Evolutionary conservation across 2,329 filamentous ascomycete genomes (phyloP).

Genomic region (Chaetothyriales sp.): DNA sequence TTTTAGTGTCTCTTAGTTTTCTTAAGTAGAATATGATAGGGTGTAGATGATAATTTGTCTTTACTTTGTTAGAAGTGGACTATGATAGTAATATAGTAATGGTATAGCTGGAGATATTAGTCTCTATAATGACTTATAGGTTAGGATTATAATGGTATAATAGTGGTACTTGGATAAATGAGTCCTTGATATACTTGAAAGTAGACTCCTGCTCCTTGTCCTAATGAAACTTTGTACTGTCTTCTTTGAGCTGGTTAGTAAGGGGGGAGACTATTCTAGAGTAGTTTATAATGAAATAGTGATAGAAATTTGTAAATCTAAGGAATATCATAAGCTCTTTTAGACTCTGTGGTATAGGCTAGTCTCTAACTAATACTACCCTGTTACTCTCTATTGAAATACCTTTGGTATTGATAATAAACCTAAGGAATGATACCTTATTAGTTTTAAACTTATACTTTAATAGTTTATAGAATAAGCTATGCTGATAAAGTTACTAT

Average conservation of each 20-base stretch:
- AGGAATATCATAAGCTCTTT: conserved; percentile 20
- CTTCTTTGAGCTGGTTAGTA: conserved; percentile 12
- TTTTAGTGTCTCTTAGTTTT: conserved; percentile 2
- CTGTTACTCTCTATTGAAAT: conserved; percentile 14
- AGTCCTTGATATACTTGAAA: conserved; percentile 17
- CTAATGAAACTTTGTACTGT: conserved; percentile 8
- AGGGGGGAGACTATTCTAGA: conserved; percentile 14
- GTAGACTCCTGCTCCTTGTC: conserved; percentile 4
- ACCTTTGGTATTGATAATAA: conserved; percentile 7
- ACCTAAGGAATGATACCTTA: conserved; percentile 11
- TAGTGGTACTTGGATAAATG: conserved; percentile 9
- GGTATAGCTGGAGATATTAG: conserved; percentile 11
- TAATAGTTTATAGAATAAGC: conserved; percentile 4
- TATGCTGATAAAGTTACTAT: conserved; percentile 2
- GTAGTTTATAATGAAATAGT: conserved; percentile 21
- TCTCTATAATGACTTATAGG: conserved; percentile 14
- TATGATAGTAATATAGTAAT: conserved; percentile 12
- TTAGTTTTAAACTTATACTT: conserved; percentile 13
- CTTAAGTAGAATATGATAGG: conserved; percentile 3
- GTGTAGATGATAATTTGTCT: conserved; percentile 1
- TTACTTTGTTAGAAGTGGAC: conserved; percentile 3
- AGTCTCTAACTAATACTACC: conserved; percentile 14
- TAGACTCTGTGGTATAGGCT: conserved; percentile 6
- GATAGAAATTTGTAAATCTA: conserved; percentile 24
- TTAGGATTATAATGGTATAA: conserved; percentile 10